Conservation (phyloP, 1,284 basidiomycete species). For the Hemileia vastatrix region DNA sequence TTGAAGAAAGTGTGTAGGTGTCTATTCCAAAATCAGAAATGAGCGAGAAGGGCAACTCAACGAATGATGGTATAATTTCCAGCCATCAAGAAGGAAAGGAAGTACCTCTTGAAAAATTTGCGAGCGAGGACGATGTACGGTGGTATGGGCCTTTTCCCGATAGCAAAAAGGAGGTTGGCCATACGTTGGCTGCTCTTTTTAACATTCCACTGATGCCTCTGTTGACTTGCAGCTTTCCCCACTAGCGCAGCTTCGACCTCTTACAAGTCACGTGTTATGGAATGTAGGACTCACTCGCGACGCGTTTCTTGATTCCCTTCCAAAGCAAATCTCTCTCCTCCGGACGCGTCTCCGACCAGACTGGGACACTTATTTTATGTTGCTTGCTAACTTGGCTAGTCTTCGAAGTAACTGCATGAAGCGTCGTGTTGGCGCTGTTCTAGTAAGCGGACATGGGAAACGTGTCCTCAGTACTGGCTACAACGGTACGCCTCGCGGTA, state of each 20-base stretch:
- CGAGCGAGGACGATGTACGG: background rate
- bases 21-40: background rate
- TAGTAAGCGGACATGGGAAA: constrained; percentile 50
- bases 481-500: constrained; percentile 87
- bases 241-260: background rate
- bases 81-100: background rate
- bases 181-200: background rate
- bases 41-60: background rate
- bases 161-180: background rate
- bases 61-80: background rate
- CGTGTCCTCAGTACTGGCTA: constrained; percentile 94
- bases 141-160: constrained; percentile 1
- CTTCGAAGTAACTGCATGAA: constrained; percentile 96
- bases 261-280: background rate
- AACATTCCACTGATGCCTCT: background rate
- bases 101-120: constrained; percentile 11
- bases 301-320: constrained; percentile 45
- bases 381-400: constrained; percentile 74
- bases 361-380: constrained; percentile 97
- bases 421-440: constrained; percentile 67
- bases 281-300: no score
- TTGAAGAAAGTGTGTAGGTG: background rate
- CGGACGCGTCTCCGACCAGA: constrained; percentile 65
- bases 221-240: background rate
- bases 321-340: constrained; percentile 58